Evolutionary conservation across 2,329 filamentous ascomycete genomes (phyloP), one percentile per base, ranked within the genome.

Genomic region (Botrytis fabae): DNA sequence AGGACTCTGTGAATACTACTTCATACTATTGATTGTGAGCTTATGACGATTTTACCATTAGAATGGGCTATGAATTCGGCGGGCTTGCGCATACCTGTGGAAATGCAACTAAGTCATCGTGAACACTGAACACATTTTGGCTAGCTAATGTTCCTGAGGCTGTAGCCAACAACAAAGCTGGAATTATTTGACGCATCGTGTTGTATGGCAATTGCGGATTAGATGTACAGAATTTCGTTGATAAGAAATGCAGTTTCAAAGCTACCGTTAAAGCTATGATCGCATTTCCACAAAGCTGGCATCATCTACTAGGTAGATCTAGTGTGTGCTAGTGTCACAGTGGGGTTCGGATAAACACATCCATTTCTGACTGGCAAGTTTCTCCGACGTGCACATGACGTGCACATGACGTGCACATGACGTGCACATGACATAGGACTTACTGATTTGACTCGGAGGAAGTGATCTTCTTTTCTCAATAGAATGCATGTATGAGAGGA

Each of bases 41-140:
- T 73, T 25, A 28, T 42, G 35, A 48, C 44, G 32, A 46, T 22
- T n/a, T 65, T 14, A 40, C 38, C 38, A 42, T 44, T 25, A 8
- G n/a, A 28, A 18, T 54, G 18, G 70, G 28, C 38, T 32, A 25
- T 38, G 22, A 28, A 16, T 22, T 54, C 32, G 69, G 57, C 46
- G 28, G 35, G 35, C 35, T 54, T 44, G 69, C 62, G 68, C 60
- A 74, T 84, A 92, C 90, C 83, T 92, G 90, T 28, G 91, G 91
- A 81, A 88, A 92, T 25, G 91, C 91, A 70, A 93, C 85, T 42
- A 93, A 81, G 80, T 93, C 91, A 81, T 93, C 91, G 77, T 92
- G 87, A 25, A 93, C 90, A 80, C 89, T 92, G 84, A 93, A 93
- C 32, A 86, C 83, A 77, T 86, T 86, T 78, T 87, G 86, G 78